Evolutionary conservation across 768 basidiomycete species (phyloP).

Genomic region (Holtermanniella nyarrowii): DNA sequence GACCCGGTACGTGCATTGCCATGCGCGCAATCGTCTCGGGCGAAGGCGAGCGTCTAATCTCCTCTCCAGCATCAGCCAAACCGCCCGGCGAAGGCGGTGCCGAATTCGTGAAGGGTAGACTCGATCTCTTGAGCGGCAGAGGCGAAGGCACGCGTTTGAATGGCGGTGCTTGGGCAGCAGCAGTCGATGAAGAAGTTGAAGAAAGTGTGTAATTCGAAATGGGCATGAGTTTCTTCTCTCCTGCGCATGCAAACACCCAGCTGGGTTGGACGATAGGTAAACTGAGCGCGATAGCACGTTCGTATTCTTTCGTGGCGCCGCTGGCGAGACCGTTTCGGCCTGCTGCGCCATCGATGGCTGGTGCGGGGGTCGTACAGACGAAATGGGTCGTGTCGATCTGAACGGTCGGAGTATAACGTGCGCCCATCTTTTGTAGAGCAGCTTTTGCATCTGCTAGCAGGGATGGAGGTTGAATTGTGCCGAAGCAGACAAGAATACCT

Average conservation of each 20-base stretch:
- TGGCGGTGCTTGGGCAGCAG: background rate
- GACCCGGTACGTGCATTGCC: constrained; percentile 25
- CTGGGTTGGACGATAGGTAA: constrained; percentile 91
- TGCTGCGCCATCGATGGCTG: constrained; percentile 45
- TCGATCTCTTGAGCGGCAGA: constrained; percentile 26
- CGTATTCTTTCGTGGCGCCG: constrained; percentile 77
- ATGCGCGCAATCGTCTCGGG: constrained; percentile 39
- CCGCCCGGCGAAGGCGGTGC: constrained; percentile 19
- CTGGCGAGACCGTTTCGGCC: constrained; percentile 50
- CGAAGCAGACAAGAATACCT: constrained; percentile 90
- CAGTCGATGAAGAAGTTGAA: background rate
- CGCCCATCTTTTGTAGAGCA: constrained; percentile 73
- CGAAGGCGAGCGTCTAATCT: constrained; percentile 20
- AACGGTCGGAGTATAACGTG: constrained; percentile 82
- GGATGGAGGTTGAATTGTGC: constrained; percentile 66
- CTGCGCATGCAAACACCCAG: constrained; percentile 83
- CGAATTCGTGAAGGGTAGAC: constrained; percentile 29
- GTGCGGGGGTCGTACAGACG: constrained; percentile 72
- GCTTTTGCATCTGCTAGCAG: constrained; percentile 70
- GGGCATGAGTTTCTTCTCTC: constrained; percentile 59
- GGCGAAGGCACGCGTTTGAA: background rate
- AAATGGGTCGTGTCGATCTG: constrained; percentile 98
- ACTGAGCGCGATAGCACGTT: constrained; percentile 84
- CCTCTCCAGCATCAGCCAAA: constrained; percentile 8
- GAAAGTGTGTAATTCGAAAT: background rate